These are phyloP conservation scores for Helianthus annuus DNA, from an alignment of 129 eudicot genomes.

Conservation along the genomic window HanXRQr2.0-SUNRISE NC_035444.2:28871281-28871780, in stretches of 20 bases:
- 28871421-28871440: constrained; percentile 88
- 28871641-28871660: constrained; percentile 80
- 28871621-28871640: constrained; percentile 30
- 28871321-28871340: constrained; percentile 73
- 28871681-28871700: constrained; percentile 90
- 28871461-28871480: constrained; percentile 66
- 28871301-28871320: constrained; percentile 83
- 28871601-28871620: constrained; percentile 18
- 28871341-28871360: constrained; percentile 85
- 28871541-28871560: constrained; percentile 73
- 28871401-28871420: background rate
- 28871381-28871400: background rate
- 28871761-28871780: constrained; percentile 15
- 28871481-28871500: constrained; percentile 87
- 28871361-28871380: constrained; percentile 57
- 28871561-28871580: constrained; percentile 45
- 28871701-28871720: constrained; percentile 83
- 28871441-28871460: constrained; percentile 83
- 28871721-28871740: constrained; percentile 37
- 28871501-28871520: constrained; percentile 94
- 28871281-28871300: constrained; percentile 74
- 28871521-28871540: constrained; percentile 83
- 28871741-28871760: constrained; percentile 14
- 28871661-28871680: constrained; percentile 80
- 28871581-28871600: constrained; percentile 13